Conservation (phyloP, 257 asterid species). For the Vinca minor region DNA sequence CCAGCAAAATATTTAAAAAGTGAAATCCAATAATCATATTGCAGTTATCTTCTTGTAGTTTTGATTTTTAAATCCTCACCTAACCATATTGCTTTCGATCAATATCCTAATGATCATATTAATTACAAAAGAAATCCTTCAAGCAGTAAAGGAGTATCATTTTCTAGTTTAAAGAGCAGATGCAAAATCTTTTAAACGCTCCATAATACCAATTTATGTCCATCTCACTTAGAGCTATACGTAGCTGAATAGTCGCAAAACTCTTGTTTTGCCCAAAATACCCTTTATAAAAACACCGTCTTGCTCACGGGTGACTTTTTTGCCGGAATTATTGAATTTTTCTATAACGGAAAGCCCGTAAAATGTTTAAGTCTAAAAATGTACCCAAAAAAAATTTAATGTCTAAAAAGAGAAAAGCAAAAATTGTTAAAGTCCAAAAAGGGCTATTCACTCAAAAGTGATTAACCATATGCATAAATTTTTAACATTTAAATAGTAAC, state of each 20-base stretch:
- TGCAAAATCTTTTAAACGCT: slow-evolving; percentile 3
- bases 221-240: neutral
- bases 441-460: too few relatives aligned
- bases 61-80: neutral
- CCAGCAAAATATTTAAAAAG: neutral
- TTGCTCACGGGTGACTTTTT: too few relatives aligned
- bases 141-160: neutral
- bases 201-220: neutral
- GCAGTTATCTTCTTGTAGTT: neutral
- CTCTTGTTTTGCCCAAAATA: too few relatives aligned
- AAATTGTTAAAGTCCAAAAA: too few relatives aligned
- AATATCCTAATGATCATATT: neutral
- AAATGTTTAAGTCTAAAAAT: too few relatives aligned
- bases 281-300: too few relatives aligned
- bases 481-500: slow-evolving; percentile 12
- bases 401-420: neutral
- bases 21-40: neutral
- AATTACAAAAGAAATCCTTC: neutral
- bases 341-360: too few relatives aligned
- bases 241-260: too few relatives aligned
- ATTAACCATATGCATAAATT: slow-evolving; percentile 8
- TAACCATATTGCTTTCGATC: neutral
- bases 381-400: too few relatives aligned
- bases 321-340: too few relatives aligned
- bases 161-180: neutral